Conservation (phyloP, 208 protist species). For the Herpetomonas tarakana region DNA sequence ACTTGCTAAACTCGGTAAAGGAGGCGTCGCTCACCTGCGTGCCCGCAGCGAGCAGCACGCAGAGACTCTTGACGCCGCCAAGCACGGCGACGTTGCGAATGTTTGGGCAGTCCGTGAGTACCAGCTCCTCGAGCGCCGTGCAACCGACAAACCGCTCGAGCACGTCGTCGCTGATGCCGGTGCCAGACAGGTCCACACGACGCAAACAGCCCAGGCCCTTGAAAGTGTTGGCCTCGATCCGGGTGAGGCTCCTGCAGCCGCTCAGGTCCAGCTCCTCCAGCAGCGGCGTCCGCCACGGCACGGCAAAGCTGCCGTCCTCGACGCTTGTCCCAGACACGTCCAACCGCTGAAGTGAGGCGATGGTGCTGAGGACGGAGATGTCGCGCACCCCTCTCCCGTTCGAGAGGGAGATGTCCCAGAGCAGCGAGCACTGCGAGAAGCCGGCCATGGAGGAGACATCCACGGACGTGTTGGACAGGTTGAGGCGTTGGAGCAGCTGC, state of each 20-base stretch:
- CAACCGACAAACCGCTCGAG: slow-evolving; percentile 27
- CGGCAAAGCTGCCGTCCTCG: slow-evolving; percentile 9
- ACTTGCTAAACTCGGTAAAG: slow-evolving; percentile 18
- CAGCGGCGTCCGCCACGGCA: slow-evolving; percentile 8
- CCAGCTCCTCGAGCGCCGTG: slow-evolving; percentile 22
- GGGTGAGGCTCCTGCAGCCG: slow-evolving; percentile 2
- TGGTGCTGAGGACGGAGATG: slow-evolving; percentile 18
- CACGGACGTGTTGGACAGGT: slow-evolving; percentile 31
- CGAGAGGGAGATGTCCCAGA: slow-evolving; percentile 18
- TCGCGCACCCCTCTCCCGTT: slow-evolving; percentile 8
- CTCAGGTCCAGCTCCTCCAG: slow-evolving; percentile 20
- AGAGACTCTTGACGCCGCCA: slow-evolving; percentile 17
- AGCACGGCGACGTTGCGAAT: slow-evolving; percentile 27
- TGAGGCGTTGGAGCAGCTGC: slow-evolving; percentile 21
- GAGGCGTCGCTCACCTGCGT: slow-evolving; percentile 25
- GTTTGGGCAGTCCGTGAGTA: slow-evolving; percentile 21
- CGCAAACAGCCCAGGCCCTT: slow-evolving; percentile 9
- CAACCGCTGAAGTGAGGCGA: slow-evolving; percentile 17
- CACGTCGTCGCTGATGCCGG: slow-evolving; percentile 24
- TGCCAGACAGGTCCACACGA: slow-evolving; percentile 24
- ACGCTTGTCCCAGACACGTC: slow-evolving; percentile 14
- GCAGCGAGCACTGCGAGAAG: slow-evolving; percentile 7
- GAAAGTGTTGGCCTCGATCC: slow-evolving; percentile 3
- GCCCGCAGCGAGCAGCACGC: slow-evolving; percentile 17
- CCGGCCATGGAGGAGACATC: slow-evolving; percentile 15